phyloP scores from a whole-genome alignment of 129 eudicot species.

The Silybum marianum region DNA sequence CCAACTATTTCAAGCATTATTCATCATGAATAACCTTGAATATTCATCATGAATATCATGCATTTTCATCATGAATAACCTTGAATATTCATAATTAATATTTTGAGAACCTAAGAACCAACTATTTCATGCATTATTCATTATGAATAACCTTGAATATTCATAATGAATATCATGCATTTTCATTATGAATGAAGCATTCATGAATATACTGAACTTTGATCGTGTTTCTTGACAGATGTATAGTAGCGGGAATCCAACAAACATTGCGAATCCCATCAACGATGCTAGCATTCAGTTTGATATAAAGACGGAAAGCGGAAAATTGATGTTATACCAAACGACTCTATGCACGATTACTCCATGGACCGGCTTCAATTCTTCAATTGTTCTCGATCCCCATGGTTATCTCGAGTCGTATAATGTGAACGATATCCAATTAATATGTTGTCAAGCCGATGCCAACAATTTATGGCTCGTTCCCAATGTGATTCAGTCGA shows the following conservation, averaged over 20 bases:
- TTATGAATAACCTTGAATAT: neutral
- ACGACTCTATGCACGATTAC: slow-evolving; percentile 53
- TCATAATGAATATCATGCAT: neutral
- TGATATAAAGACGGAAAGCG: slow-evolving; percentile 42
- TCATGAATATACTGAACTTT: neutral
- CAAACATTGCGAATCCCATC: slow-evolving; percentile 59
- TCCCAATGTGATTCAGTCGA: slow-evolving; percentile 40
- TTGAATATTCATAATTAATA: too few species aligned
- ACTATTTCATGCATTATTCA: neutral
- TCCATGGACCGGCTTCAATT: slow-evolving; percentile 40
- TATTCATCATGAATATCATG: too few species aligned
- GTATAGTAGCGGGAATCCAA: slow-evolving; percentile 66
- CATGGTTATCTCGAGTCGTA: slow-evolving; percentile 44
- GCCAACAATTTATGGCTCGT: slow-evolving; percentile 56
- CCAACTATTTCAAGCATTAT: too few species aligned
- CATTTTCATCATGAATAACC: too few species aligned
- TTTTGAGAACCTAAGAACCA: too few species aligned
- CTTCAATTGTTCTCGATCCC: slow-evolving; percentile 45
- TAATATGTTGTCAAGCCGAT: slow-evolving; percentile 63
- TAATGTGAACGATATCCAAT: slow-evolving; percentile 47
- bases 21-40: too few species aligned
- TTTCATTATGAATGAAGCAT: too few species aligned
- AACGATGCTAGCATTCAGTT: slow-evolving; percentile 59
- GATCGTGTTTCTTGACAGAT: slow-evolving; percentile 34
- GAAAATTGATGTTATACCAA: slow-evolving; percentile 45